Conservation (phyloP, 129 eudicot species). For the Chrysanthemum lavandulifolium region DNA sequence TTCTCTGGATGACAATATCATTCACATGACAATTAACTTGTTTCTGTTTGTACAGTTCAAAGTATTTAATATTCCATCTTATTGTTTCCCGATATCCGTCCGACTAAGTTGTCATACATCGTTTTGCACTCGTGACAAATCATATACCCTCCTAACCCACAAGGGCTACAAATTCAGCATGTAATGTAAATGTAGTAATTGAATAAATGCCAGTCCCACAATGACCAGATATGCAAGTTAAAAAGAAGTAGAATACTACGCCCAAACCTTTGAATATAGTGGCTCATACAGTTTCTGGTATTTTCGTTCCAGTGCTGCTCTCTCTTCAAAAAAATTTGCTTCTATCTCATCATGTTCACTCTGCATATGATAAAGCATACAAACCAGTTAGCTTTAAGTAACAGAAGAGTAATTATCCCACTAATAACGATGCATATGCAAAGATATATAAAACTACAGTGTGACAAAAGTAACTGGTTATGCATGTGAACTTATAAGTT, state of each 20-base stretch:
- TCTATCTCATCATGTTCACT: conserved; percentile 76
- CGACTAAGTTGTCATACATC: no score
- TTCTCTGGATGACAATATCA: background rate
- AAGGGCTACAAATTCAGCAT: background rate
- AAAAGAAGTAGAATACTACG: background rate
- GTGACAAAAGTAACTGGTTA: background rate
- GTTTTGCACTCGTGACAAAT: no score
- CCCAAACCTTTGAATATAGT: conserved; percentile 58
- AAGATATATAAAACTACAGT: background rate
- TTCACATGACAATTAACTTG: background rate
- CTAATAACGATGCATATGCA: background rate
- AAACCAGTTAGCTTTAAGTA: conserved; percentile 1
- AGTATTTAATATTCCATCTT: background rate
- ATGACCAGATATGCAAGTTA: conserved; percentile 13
- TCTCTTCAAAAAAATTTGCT: conserved; percentile 82
- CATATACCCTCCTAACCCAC: background rate
- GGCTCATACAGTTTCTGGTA: conserved; percentile 87
- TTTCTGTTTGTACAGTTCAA: background rate
- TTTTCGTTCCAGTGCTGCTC: conserved; percentile 80
- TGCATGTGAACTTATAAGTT: background rate
- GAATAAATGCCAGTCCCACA: background rate
- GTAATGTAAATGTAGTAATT: background rate
- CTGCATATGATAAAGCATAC: conserved; percentile 35
- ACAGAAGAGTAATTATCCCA: background rate
- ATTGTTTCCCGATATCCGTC: background rate